Evolutionary conservation across 805 yeast species (phyloP), one percentile per base, ranked within the genome.

Genomic region (Ogataea ganodermae): DNA sequence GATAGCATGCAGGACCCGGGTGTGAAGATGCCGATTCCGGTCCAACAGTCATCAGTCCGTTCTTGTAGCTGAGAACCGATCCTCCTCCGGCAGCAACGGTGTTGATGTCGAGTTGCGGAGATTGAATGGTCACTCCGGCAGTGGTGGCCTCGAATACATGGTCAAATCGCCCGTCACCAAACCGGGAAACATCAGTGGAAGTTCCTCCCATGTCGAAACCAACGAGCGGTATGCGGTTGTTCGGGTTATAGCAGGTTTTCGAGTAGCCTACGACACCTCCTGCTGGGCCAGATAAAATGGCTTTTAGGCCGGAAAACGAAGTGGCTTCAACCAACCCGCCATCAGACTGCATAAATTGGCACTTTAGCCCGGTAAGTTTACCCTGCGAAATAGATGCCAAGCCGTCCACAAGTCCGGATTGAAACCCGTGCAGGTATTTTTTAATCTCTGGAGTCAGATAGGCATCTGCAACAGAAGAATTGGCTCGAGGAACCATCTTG

Each of bases 261-360:
- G 96, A 88, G 58, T 82, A 88, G 0, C 98, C 98, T 27, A 92
- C 97, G 49, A 92, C 96, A 42, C 98, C 98, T 32, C 98, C 98
- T 8, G 98, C 98, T 2, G 98, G 98, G 2, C 98, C 98, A 1
- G 97, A 89, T 28, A 92, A 68, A 41, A 92, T 86, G 3, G 98
- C 96, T 56, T 82, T 78, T 30, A 92, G 71, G 1, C 98, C 98
- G 0, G 96, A 84, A 63, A 92, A 92, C 42, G 80, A 76, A 18
- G 80, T 73, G 59, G 94, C 90, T 46, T 89, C 89, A 18, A 91
- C 90, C 50, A 92, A 75, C 2, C 98, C 98, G 49, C 98, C 98
- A 64, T 92, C 96, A 10, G 96, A 87, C 67, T 92, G 96, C 98
- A 92, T 92, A 66, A 92, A 92, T 55, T 86, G 84, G 49, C 88